Evolutionary conservation across 1,284 basidiomycete species (phyloP).

Genomic region (Sporisorium graminicola): DNA sequence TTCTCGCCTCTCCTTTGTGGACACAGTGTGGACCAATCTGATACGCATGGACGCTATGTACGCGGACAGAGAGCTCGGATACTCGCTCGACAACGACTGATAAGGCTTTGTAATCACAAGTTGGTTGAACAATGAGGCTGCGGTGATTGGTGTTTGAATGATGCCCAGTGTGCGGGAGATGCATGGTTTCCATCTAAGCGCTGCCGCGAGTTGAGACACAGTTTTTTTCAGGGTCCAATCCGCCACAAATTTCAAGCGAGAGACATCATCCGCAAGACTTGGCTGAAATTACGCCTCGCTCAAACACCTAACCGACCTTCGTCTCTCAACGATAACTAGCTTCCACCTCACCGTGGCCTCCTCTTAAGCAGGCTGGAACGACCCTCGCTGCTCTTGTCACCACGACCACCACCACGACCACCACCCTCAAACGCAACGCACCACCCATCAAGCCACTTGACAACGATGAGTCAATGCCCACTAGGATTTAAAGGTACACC

Average conservation of each 20-base stretch:
- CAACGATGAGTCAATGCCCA: conserved; percentile 42
- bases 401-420: conserved; percentile 5
- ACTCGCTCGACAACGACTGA: conserved; percentile 47
- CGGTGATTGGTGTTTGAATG: neutral
- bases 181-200: neutral
- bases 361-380: neutral
- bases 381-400: neutral
- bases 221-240: conserved; percentile 10
- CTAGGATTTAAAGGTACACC: conserved; percentile 54
- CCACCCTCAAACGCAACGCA: neutral
- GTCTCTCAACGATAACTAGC: neutral
- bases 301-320: neutral
- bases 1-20: neutral
- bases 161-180: neutral
- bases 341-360: neutral
- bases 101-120: neutral
- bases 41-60: conserved; percentile 75
- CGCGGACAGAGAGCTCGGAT: conserved; percentile 69
- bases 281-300: neutral
- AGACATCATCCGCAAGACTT: neutral
- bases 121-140: neutral
- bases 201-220: neutral
- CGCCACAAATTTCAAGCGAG: neutral
- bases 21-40: conserved; percentile 75
- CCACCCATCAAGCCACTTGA: neutral